Base-by-base conservation (phyloP, 768 basidiomycete genomes). In the Mycena pura region DNA sequence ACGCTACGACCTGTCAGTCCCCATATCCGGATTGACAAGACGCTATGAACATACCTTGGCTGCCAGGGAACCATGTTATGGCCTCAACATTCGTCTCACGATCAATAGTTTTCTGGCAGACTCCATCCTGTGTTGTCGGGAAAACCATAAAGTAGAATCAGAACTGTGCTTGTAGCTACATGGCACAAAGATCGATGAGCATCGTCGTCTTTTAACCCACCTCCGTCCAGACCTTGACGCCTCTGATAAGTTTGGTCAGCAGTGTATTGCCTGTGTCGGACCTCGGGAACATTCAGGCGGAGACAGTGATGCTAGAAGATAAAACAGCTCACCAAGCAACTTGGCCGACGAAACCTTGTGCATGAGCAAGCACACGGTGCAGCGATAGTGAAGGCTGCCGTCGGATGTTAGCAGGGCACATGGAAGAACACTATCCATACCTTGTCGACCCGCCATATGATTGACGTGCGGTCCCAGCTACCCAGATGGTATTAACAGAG, bases 191-290 rank as follows among this genome's bases (percentile, higher is more conserved):
- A 51, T 36, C 39, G n/a, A 50, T 22, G 38, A 25, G 43, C 29
- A 40, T 46, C 14, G 36, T 38, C 54, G 51, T 39, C 41, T 27
- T 45, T 27, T 32, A 47, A 73, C 79, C 41, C 53, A 88, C 90
- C 77, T 87, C 83, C 11, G 82, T 86, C 90, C 90, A 92, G 32
- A 91, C 77, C 73, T 90, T 91, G 62, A 91, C 79, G 11, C 84
- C 86, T 55, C 85, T 80, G 39, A 75, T 77, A 46, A 89, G 78
- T 73, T 89, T 90, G 2, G 89, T 90, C 11, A 92, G 72, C 7
- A 92, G 76, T 46, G 80, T 71, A 48, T 80, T 79, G 15, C 90
- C 89, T 31, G 78, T 81, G 0, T 89, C 89, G 15, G 89, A 89
- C 88, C 86, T 87, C 56, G 19, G 38, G 11, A 28, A 36, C 6